Evolutionary conservation across 164 flowering plant genomes (phyloP).

Genomic region (Piper longum): DNA sequence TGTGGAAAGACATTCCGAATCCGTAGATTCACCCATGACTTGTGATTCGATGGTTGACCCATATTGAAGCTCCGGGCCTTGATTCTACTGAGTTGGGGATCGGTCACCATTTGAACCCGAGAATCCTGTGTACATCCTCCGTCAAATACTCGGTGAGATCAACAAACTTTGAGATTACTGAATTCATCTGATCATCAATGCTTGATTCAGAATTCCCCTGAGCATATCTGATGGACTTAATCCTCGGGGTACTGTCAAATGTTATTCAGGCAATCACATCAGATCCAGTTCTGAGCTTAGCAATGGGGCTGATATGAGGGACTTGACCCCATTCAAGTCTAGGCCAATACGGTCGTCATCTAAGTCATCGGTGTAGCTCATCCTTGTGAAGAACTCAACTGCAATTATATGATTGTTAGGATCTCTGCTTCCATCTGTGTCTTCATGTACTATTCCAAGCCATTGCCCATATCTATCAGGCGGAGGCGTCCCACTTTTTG

Average conservation of each 20-base stretch:
- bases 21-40: conserved; percentile 7
- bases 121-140: conserved; percentile 32
- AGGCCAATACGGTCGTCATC: conserved; percentile 51
- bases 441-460: conserved; percentile 44
- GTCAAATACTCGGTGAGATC: conserved; percentile 30
- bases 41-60: background rate
- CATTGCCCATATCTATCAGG: conserved; percentile 34
- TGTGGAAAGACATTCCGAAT: conserved; percentile 14
- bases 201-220: conserved; percentile 1
- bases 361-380: conserved; percentile 26
- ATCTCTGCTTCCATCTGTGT: conserved; percentile 13
- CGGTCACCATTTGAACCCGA: conserved; percentile 38
- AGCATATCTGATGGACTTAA: conserved; percentile 13
- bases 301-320: conserved; percentile 16
- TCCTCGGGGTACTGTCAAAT: conserved; percentile 20
- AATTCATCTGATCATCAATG: conserved; percentile 7
- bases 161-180: conserved; percentile 9
- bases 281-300: conserved; percentile 11
- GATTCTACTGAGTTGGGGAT: conserved; percentile 28
- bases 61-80: conserved; percentile 30
- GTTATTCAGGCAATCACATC: conserved; percentile 11
- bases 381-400: conserved; percentile 46
- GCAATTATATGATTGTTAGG: conserved; percentile 20
- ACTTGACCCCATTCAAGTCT: conserved; percentile 24
- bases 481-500: conserved; percentile 16